Evolutionary conservation across 805 yeast species (phyloP).

Genomic region (Cyberlindnera mycetangii): DNA sequence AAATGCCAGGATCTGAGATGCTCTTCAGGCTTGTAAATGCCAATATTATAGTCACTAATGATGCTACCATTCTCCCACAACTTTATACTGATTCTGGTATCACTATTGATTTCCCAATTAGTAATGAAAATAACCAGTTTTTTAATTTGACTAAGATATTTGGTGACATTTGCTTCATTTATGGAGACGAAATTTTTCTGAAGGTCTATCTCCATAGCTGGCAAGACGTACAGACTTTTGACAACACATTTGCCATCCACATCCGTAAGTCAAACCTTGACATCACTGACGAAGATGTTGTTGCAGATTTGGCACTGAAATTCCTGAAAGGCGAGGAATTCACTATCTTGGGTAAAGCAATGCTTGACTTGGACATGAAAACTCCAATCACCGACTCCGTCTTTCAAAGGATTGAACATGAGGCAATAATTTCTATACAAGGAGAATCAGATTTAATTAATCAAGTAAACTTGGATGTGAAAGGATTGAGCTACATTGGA

Average conservation of each 20-base stretch:
- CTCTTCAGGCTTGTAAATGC: conserved; percentile 4
- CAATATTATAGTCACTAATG: conserved; percentile 9
- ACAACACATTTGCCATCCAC: neutral
- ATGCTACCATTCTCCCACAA: conserved; percentile 8
- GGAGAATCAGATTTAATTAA: conserved; percentile 6
- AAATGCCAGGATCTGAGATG: neutral
- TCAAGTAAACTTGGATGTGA: conserved; percentile 6
- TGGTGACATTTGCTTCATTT: conserved; percentile 18
- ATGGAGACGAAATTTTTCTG: conserved; percentile 12
- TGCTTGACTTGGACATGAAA: conserved; percentile 22
- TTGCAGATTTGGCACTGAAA: conserved; percentile 8
- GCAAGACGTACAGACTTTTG: conserved; percentile 21
- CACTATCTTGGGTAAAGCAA: conserved; percentile 2
- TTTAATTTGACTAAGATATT: conserved; percentile 11
- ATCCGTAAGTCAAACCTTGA: conserved; percentile 21
- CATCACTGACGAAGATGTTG: conserved; percentile 18
- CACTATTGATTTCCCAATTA: conserved; percentile 8
- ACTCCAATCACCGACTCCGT: conserved; percentile 26
- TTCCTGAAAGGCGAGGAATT: conserved; percentile 11
- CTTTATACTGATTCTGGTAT: conserved; percentile 5
- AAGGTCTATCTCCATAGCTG: conserved; percentile 21
- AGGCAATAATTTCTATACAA: conserved; percentile 1
- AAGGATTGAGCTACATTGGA: conserved; percentile 24
- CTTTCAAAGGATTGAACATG: conserved; percentile 18
- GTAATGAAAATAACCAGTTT: conserved; percentile 10